Percentiles rank a stretch among this genome's conserved stretches.
phyloP scores from a whole-genome alignment of 306 rosid genomes.

The Vigna reflexopilosa region DNA sequence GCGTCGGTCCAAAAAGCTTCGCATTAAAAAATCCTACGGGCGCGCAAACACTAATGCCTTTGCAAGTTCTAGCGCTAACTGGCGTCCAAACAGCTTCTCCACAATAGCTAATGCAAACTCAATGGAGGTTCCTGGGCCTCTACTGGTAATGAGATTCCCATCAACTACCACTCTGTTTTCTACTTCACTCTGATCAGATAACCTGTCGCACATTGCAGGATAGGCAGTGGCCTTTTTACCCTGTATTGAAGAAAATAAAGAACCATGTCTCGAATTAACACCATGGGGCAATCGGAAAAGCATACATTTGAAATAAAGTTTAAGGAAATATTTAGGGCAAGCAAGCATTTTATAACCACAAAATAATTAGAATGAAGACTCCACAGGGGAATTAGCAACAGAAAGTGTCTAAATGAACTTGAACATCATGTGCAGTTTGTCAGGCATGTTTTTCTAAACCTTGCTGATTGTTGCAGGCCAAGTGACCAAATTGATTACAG shows the following conservation, averaged over 20 bases:
- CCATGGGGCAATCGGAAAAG: conserved; percentile 1
- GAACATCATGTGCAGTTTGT: conserved; percentile 1
- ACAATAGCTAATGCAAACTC: conserved; percentile 80
- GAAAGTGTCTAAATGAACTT: conserved; percentile 7
- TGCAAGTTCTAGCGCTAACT: conserved; percentile 65
- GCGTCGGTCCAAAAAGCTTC: conserved; percentile 21
- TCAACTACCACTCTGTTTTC: conserved; percentile 87
- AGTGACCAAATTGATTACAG: background rate
- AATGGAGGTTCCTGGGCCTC: conserved; percentile 87
- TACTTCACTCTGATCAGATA: conserved; percentile 74
- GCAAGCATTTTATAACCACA: conserved; percentile 7
- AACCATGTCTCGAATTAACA: conserved; percentile 9
- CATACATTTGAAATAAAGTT: conserved; percentile 1
- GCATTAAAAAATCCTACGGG: conserved; percentile 46
- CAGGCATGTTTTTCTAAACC: conserved; percentile 1
- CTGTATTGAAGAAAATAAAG: conserved; percentile 48
- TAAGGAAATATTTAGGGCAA: background rate
- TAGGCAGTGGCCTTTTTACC: conserved; percentile 84
- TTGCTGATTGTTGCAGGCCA: conserved; percentile 1
- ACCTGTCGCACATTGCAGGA: conserved; percentile 73
- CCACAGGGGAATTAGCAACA: background rate
- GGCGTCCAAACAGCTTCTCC: conserved; percentile 80
- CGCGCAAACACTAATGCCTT: conserved; percentile 56
- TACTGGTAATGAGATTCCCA: conserved; percentile 86
- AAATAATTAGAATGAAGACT: conserved; percentile 22